These are phyloP conservation scores for Polychaeton citri DNA, from an alignment of 2,329 filamentous ascomycete genomes.

Conservation along the genomic window DNA sequence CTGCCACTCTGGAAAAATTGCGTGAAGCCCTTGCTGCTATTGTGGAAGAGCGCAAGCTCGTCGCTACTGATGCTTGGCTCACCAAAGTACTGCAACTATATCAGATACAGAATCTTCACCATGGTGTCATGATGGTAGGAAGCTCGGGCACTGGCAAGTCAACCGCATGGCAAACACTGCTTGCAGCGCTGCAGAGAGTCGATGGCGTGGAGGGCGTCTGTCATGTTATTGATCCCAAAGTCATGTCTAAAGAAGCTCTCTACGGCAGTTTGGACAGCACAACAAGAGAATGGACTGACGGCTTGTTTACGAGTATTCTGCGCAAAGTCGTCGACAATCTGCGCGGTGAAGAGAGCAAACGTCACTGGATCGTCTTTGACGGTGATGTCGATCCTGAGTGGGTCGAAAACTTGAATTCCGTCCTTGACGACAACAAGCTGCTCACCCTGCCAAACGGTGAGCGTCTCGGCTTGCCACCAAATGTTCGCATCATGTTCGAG, in stretches of 20 bases:
- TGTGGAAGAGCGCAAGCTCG: conserved; percentile 71
- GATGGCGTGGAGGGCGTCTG: conserved; percentile 88
- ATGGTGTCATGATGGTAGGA: conserved; percentile 99
- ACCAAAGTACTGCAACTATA: conserved; percentile 94
- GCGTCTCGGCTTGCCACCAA: conserved; percentile 82
- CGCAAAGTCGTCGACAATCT: conserved; percentile 98
- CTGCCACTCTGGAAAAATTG: conserved; percentile 69
- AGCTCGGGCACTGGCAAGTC: conserved; percentile 97
- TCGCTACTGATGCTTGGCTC: conserved; percentile 92
- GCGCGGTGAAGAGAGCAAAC: conserved; percentile 88
- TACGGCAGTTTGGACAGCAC: conserved; percentile 95
- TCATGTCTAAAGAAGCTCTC: conserved; percentile 97
- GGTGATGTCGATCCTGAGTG: conserved; percentile 98
- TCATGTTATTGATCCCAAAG: conserved; percentile 97
- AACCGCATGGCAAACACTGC: conserved; percentile 79
- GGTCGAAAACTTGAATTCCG: conserved; percentile 99
- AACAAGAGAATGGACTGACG: conserved; percentile 97
- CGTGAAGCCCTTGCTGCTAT: conserved; percentile 70
- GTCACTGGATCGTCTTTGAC: conserved; percentile 99
- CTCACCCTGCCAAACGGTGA: conserved; percentile 95
- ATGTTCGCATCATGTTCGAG: conserved; percentile 99
- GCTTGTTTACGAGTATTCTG: conserved; percentile 92
- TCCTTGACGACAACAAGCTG: conserved; percentile 97
- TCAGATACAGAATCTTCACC: conserved; percentile 94
- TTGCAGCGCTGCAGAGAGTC: conserved; percentile 81